Conservation (phyloP, 345 rosid genomes). For the Salix caprea region DNA sequence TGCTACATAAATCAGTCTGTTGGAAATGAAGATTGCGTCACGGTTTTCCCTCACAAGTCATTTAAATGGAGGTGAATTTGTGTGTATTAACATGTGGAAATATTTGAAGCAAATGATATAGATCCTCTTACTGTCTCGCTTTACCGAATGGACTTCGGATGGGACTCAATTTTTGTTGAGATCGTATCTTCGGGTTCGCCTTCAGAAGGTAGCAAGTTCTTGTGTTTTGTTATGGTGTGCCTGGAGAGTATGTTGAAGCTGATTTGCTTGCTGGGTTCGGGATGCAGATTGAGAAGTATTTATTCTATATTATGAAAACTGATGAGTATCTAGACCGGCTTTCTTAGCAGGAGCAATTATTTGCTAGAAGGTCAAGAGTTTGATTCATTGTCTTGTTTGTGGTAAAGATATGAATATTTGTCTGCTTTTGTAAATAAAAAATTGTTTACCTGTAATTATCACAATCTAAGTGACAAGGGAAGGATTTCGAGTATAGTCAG, state of each 20-base stretch:
- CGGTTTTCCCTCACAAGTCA: neutral
- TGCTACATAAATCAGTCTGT: neutral
- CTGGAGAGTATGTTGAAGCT: neutral
- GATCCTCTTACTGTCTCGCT: conserved; percentile 75
- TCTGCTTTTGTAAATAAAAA: neutral
- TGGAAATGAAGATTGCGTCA: neutral
- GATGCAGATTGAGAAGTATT: conserved; percentile 66
- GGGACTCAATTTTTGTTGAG: conserved; percentile 75
- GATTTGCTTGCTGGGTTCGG: neutral
- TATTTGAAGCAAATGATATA: conserved; percentile 29
- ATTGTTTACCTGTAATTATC: neutral
- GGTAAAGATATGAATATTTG: neutral
- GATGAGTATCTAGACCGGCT: conserved; percentile 49
- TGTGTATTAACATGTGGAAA: conserved; percentile 40
- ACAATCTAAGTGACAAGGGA: neutral
- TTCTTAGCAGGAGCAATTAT: conserved; percentile 55
- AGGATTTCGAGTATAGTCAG: neutral
- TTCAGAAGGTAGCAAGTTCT: conserved; percentile 55
- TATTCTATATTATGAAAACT: conserved; percentile 54
- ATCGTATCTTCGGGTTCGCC: conserved; percentile 82
- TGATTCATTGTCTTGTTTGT: neutral
- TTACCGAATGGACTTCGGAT: conserved; percentile 80
- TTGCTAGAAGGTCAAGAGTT: conserved; percentile 52
- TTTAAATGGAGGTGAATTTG: neutral
- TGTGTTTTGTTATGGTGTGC: neutral